Evolutionary conservation across 345 rosid species (phyloP).

Genomic region (Syzygium aromaticum): DNA sequence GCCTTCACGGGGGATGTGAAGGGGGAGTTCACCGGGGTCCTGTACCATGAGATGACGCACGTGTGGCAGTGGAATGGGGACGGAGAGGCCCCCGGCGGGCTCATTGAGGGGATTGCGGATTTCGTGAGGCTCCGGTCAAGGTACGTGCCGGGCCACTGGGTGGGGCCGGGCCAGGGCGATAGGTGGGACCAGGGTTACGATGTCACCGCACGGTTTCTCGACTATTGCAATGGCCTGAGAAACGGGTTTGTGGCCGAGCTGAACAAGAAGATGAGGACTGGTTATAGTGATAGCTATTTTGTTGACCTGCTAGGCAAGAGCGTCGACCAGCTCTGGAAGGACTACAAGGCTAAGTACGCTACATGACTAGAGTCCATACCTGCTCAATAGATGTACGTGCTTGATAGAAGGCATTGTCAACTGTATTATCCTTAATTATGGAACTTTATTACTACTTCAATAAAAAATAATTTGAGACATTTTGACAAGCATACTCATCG

Average conservation of each 20-base stretch:
- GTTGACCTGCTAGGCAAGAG: conserved; percentile 46
- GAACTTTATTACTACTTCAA: too few species aligned
- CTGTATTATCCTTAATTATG: not conserved
- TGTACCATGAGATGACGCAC: conserved; percentile 61
- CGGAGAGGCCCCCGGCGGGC: conserved; percentile 28
- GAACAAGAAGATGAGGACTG: conserved; percentile 53
- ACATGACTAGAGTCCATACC: not conserved
- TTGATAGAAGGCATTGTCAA: not conserved
- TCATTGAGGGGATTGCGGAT: conserved; percentile 68
- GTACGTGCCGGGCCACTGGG: conserved; percentile 46
- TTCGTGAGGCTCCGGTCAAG: conserved; percentile 57
- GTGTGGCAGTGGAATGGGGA: conserved; percentile 72
- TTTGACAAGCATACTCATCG: too few species aligned
- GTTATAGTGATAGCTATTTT: conserved; percentile 30
- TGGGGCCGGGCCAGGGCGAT: conserved; percentile 44
- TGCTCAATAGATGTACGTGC: not conserved
- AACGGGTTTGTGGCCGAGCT: conserved; percentile 62
- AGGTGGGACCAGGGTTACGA: conserved; percentile 74
- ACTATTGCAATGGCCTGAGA: conserved; percentile 39
- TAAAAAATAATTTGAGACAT: too few species aligned
- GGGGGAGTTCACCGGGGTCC: conserved; percentile 36
- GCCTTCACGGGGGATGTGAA: conserved; percentile 28
- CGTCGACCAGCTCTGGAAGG: conserved; percentile 55
- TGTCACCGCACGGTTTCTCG: conserved; percentile 60
- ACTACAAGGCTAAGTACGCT: conserved; percentile 58